A percentile compares a stretch with the other conserved stretches of the same genome.
Conservation (phyloP, 768 basidiomycete genomes). For the Cantharellus cinnabarinus region DNA sequence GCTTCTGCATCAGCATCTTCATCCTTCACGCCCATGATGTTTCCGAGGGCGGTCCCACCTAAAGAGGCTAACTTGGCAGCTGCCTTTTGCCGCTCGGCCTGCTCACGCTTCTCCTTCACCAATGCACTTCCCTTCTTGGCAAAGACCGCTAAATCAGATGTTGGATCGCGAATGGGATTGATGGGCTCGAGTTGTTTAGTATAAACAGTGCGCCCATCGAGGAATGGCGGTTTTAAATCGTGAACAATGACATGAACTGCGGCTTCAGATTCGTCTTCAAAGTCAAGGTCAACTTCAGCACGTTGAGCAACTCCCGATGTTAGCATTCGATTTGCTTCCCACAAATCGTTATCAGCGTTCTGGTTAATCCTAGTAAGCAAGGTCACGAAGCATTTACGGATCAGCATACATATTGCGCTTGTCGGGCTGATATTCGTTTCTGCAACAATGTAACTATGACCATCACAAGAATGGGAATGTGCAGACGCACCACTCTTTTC, state of each 20-base stretch:
- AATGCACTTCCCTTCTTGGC: constrained; percentile 90
- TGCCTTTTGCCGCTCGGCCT: constrained; percentile 88
- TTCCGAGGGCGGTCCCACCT: constrained; percentile 86
- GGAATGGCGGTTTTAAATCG: constrained; percentile 90
- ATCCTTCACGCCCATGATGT: constrained; percentile 93
- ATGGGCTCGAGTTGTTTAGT: constrained; percentile 95
- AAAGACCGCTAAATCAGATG: constrained; percentile 89
- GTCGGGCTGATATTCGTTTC: constrained; percentile 82
- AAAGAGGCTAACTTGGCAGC: constrained; percentile 86
- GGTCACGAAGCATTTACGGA: background rate
- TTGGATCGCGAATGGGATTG: constrained; percentile 84
- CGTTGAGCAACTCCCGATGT: constrained; percentile 88
- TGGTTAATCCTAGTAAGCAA: constrained; percentile 14
- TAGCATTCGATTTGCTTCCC: constrained; percentile 97
- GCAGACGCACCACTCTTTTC: constrained; percentile 35
- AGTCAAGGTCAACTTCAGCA: constrained; percentile 73
- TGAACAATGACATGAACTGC: constrained; percentile 96
- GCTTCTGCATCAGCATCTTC: constrained; percentile 85
- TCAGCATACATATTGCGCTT: constrained; percentile 78
- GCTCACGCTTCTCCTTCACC: constrained; percentile 89
- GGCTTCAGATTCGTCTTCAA: constrained; percentile 90
- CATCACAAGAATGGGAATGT: background rate
- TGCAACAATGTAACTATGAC: constrained; percentile 12
- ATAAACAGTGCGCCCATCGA: constrained; percentile 89
- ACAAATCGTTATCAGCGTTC: constrained; percentile 96